Evolutionary conservation across 169 alveolate species (phyloP).

Genomic region (Babesia ovata): DNA sequence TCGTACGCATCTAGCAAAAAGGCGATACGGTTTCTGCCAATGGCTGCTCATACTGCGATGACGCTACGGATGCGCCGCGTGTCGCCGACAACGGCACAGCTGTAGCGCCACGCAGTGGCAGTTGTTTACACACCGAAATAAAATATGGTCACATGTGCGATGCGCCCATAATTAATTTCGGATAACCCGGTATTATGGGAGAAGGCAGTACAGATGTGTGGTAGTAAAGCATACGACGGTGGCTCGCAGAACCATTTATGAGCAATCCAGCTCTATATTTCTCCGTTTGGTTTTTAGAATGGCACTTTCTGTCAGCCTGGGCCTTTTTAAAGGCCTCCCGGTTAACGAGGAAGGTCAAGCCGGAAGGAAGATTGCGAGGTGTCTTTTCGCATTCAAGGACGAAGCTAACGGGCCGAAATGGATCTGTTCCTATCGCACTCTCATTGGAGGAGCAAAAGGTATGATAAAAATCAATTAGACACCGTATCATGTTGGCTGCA

Average conservation of each 20-base stretch:
- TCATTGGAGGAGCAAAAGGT: constrained; percentile 4
- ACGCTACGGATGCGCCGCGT: not conserved
- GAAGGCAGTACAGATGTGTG: no score
- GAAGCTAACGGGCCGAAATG: constrained; percentile 14
- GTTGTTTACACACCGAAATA: no score
- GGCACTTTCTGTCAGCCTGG: constrained; percentile 14
- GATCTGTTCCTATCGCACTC: constrained; percentile 55
- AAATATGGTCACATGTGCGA: no score
- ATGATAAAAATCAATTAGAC: not conserved
- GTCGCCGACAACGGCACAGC: not conserved
- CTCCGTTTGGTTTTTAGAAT: not conserved
- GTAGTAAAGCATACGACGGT: no score
- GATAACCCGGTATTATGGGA: no score
- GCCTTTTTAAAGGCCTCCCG: constrained; percentile 7
- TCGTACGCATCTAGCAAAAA: constrained; percentile 43
- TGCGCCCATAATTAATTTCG: no score
- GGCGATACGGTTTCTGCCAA: constrained; percentile 37
- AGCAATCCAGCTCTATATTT: no score
- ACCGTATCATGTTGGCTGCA: not conserved
- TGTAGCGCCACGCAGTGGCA: no score
- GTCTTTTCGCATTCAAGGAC: constrained; percentile 23
- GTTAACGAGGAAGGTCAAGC: not conserved
- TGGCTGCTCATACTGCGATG: constrained; percentile 15
- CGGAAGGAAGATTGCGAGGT: not conserved
- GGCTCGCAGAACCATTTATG: no score